phyloP scores from a whole-genome alignment of 192 early-diverging fungal species.

The Backusella morwellensis region DNA sequence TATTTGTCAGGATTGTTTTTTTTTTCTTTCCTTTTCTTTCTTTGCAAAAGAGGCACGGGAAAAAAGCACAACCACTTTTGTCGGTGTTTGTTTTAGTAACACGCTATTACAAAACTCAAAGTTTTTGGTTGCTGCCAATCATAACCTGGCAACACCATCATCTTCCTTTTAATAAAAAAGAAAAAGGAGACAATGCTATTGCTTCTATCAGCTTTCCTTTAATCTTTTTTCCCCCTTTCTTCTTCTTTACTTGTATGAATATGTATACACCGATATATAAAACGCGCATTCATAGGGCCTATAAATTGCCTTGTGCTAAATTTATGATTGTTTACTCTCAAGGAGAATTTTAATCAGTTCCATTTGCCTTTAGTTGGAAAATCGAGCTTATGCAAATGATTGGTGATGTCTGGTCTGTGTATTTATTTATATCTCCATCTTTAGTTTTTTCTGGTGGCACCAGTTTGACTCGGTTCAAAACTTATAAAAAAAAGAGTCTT shows the following conservation, averaged over 20 bases:
- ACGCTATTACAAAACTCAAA: background rate
- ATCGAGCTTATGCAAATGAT: background rate
- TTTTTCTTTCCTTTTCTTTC: background rate
- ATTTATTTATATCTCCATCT: background rate
- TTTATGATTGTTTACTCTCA: background rate
- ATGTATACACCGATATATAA: background rate
- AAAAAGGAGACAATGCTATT: background rate
- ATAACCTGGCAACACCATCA: background rate
- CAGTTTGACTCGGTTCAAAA: background rate
- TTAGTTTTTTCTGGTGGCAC: background rate
- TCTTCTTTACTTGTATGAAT: background rate
- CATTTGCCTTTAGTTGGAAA: background rate
- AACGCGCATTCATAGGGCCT: background rate
- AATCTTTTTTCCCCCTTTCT: background rate
- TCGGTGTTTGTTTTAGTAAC: background rate
- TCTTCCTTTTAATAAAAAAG: background rate
- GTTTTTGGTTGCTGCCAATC: background rate
- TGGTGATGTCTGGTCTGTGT: background rate
- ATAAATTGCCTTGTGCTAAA: background rate
- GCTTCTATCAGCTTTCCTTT: background rate
- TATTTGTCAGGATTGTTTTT: background rate
- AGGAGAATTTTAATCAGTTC: background rate
- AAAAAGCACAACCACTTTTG: background rate
- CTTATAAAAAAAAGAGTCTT: background rate
- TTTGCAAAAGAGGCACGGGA: background rate